Conservation (phyloP, 2,329 filamentous ascomycete genomes). For the Scedosporium dehoogii region DNA sequence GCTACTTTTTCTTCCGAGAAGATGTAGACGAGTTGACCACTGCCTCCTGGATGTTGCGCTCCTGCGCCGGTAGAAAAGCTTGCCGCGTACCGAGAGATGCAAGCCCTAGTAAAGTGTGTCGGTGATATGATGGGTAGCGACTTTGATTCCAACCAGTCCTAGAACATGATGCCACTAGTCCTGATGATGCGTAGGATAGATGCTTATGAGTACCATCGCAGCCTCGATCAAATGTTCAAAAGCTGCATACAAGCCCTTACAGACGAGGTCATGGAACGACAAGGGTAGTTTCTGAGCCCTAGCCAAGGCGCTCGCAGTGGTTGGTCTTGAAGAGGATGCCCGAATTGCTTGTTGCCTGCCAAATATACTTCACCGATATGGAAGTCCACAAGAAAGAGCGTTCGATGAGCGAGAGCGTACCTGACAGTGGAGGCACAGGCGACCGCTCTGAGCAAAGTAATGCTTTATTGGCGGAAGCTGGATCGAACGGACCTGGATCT, state of each 20-base stretch:
- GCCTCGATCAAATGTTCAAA: neutral
- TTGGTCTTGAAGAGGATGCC: slow-evolving; percentile 2
- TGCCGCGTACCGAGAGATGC: slow-evolving; percentile 2
- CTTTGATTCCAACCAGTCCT: slow-evolving; percentile 5
- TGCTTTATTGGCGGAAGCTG: neutral
- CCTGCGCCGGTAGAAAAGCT: neutral
- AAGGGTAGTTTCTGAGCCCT: neutral
- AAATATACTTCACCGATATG: slow-evolving; percentile 4
- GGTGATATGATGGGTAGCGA: slow-evolving; percentile 1
- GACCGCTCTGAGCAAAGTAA: neutral
- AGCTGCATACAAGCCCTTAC: slow-evolving; percentile 3
- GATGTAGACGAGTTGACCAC: slow-evolving; percentile 11
- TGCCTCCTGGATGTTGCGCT: neutral
- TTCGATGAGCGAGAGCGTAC: neutral
- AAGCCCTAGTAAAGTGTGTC: neutral
- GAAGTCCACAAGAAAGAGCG: neutral
- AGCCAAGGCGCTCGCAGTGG: neutral
- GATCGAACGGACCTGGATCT: too few species aligned
- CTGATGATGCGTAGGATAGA: slow-evolving; percentile 6
- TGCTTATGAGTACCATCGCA: neutral
- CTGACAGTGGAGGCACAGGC: neutral
- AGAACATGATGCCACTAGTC: slow-evolving; percentile 2
- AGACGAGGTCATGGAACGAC: slow-evolving; percentile 5
- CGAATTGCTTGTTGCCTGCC: slow-evolving; percentile 1
- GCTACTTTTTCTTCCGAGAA: slow-evolving; percentile 27